Evolutionary conservation across 495 filamentous ascomycete genomes (phyloP).

Genomic region (Penicillium pulvis): DNA sequence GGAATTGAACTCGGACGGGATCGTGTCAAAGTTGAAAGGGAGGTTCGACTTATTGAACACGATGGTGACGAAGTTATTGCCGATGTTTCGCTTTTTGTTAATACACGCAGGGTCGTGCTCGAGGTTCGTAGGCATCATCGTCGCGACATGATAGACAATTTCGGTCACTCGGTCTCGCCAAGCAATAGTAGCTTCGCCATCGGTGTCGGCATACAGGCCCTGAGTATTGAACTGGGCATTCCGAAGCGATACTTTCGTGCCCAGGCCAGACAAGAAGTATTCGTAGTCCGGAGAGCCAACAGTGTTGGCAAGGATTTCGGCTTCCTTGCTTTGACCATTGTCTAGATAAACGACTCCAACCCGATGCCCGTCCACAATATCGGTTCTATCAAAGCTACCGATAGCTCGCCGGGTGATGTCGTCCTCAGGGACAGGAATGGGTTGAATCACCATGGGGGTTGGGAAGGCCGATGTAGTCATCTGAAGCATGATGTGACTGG

Average conservation of each 20-base stretch:
- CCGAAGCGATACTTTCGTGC: constrained; percentile 75
- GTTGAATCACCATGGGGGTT: constrained; percentile 65
- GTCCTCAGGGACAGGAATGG: constrained; percentile 81
- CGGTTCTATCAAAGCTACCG: constrained; percentile 77
- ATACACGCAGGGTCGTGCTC: constrained; percentile 72
- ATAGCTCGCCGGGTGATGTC: constrained; percentile 77
- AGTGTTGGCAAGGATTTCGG: constrained; percentile 81
- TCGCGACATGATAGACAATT: constrained; percentile 92
- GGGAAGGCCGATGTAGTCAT: constrained; percentile 65
- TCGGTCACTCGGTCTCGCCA: constrained; percentile 96
- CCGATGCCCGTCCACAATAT: constrained; percentile 93
- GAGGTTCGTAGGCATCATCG: constrained; percentile 91
- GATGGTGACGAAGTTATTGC: constrained; percentile 98
- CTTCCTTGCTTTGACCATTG: constrained; percentile 76
- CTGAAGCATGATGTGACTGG: constrained; percentile 84
- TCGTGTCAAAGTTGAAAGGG: constrained; percentile 86
- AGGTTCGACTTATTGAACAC: constrained; percentile 93
- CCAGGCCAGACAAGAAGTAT: constrained; percentile 76
- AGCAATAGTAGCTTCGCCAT: constrained; percentile 84
- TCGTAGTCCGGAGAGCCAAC: constrained; percentile 83
- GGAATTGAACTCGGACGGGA: constrained; percentile 90
- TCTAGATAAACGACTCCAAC: constrained; percentile 92
- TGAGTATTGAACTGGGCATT: constrained; percentile 90
- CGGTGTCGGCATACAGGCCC: constrained; percentile 80
- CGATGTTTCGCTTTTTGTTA: constrained; percentile 91